phyloP scores from a whole-genome alignment of 495 filamentous ascomycete species.

The Oidiodendron maius region DNA sequence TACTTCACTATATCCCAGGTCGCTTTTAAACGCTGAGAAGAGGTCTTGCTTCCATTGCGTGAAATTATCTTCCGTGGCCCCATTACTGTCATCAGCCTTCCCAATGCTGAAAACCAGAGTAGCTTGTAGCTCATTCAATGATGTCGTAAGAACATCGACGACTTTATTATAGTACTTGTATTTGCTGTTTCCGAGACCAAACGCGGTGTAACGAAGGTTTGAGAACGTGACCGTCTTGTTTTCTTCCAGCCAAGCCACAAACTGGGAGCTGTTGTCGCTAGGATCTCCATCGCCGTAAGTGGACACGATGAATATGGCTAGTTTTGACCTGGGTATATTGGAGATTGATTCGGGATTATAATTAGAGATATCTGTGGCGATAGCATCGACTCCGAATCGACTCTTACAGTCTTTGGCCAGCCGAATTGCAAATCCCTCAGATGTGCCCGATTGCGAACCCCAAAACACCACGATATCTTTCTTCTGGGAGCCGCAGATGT shows the following conservation, averaged over 20 bases:
- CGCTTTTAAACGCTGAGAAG: conserved; percentile 29
- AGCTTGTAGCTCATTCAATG: conserved; percentile 7
- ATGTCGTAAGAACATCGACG: background rate
- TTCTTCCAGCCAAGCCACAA: conserved; percentile 35
- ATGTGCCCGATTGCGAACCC: conserved; percentile 51
- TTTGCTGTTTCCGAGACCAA: conserved; percentile 26
- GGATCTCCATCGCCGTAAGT: conserved; percentile 50
- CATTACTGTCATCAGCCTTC: conserved; percentile 14
- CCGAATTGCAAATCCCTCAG: conserved; percentile 41
- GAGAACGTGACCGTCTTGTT: conserved; percentile 1
- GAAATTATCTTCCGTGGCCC: conserved; percentile 19
- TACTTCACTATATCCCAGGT: conserved; percentile 32
- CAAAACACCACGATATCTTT: conserved; percentile 44
- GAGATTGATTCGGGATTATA: conserved; percentile 39
- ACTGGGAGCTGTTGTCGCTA: conserved; percentile 19
- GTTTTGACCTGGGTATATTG: conserved; percentile 31
- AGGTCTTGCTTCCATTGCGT: conserved; percentile 26
- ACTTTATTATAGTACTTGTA: conserved; percentile 20
- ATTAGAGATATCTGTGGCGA: conserved; percentile 44
- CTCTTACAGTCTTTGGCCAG: conserved; percentile 38
- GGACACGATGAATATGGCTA: conserved; percentile 45
- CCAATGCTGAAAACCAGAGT: conserved; percentile 3
- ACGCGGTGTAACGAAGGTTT: conserved; percentile 33
- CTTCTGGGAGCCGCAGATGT: too few relatives aligned
- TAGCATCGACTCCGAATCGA: conserved; percentile 35